Evolutionary conservation across 2,329 filamentous ascomycete species (phyloP).

Genomic region (Xylariaceae sp.): DNA sequence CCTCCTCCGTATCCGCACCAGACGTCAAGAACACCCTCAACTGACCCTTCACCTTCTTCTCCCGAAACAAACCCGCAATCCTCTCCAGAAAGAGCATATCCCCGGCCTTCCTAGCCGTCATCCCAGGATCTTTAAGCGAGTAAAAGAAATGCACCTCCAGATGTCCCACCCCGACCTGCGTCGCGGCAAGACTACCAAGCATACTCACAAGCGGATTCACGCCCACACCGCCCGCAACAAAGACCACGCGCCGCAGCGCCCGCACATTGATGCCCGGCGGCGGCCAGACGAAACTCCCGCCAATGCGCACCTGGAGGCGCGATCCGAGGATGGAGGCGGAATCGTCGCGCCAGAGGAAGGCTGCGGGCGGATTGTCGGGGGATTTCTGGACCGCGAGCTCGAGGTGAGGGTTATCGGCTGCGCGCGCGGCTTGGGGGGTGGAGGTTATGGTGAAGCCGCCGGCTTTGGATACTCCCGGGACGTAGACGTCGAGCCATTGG

Average conservation of each 20-base stretch:
- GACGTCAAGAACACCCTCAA: slow-evolving; percentile 46
- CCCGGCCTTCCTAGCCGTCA: slow-evolving; percentile 19
- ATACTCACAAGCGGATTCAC: slow-evolving; percentile 79
- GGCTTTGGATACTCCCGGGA: slow-evolving; percentile 62
- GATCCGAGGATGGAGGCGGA: slow-evolving; percentile 50
- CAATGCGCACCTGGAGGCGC: slow-evolving; percentile 61
- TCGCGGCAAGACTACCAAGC: slow-evolving; percentile 48
- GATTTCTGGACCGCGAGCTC: slow-evolving; percentile 76
- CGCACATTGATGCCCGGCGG: slow-evolving; percentile 45
- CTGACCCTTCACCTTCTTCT: slow-evolving; percentile 35
- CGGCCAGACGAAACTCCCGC: slow-evolving; percentile 77
- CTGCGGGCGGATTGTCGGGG: slow-evolving; percentile 64
- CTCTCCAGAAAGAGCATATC: slow-evolving; percentile 48
- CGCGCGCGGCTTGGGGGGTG: slow-evolving; percentile 51
- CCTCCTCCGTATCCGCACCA: slow-evolving; percentile 2
- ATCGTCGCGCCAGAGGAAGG: slow-evolving; percentile 63
- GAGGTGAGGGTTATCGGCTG: slow-evolving; percentile 45
- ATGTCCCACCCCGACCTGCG: slow-evolving; percentile 2
- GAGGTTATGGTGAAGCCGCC: slow-evolving; percentile 89
- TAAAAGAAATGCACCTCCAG: slow-evolving; percentile 59
- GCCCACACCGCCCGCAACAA: slow-evolving; percentile 77
- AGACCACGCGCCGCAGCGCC: slow-evolving; percentile 55
- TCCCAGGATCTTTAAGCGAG: slow-evolving; percentile 39
- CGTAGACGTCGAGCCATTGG: slow-evolving; percentile 82
- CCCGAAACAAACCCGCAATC: slow-evolving; percentile 39